Evolutionary conservation across 2,329 filamentous ascomycete genomes (phyloP).

Genomic region (Arachnomyces sp.): DNA sequence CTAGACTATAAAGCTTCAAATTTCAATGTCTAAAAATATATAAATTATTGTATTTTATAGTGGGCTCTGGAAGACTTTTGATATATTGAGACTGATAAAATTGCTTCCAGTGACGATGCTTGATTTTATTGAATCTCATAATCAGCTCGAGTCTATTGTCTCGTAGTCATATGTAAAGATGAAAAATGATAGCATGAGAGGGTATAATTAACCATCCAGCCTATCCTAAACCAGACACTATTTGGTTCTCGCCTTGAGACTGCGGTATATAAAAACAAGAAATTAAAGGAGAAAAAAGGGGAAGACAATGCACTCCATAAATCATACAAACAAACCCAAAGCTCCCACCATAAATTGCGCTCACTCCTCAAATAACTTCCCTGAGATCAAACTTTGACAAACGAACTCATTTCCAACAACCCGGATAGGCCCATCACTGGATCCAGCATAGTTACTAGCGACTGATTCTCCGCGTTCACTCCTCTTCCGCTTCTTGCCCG

Average conservation of each 20-base stretch:
- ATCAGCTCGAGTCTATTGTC: no score
- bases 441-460: constrained; percentile 10
- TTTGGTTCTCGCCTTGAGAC: neutral
- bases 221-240: neutral
- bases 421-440: constrained; percentile 36
- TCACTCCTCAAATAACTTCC: constrained; percentile 61
- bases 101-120: neutral
- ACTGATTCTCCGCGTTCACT: constrained; percentile 15
- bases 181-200: no score
- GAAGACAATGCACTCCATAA: constrained; percentile 6
- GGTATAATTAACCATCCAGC: no score
- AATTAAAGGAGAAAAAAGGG: neutral
- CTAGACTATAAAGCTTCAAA: no score
- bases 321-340: constrained; percentile 5
- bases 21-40: no score
- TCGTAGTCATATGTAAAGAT: no score
- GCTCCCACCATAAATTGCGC: no score
- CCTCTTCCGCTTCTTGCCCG: constrained; percentile 39
- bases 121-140: constrained; percentile 3
- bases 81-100: no score
- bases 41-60: no score
- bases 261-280: neutral
- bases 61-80: no score
- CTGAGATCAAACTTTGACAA: constrained; percentile 85
- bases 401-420: constrained; percentile 80